Conservation (phyloP, 1,284 basidiomycete species). For the Ustilago vetiveriae region DNA sequence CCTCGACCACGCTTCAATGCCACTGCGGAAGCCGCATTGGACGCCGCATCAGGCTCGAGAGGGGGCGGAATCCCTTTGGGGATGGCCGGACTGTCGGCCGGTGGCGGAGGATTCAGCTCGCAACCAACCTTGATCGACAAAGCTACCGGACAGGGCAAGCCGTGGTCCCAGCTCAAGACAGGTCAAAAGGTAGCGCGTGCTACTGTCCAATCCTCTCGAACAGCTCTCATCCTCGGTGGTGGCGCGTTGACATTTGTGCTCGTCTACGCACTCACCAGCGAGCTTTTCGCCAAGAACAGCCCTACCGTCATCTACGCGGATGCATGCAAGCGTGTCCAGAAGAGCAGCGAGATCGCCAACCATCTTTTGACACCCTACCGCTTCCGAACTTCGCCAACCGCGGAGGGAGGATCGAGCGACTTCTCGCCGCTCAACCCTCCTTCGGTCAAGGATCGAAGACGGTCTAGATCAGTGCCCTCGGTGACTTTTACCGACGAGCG, state of each 20-base stretch:
- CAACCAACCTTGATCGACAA: slow-evolving; percentile 31
- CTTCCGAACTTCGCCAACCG: slow-evolving; percentile 50
- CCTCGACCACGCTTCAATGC: slow-evolving; percentile 37
- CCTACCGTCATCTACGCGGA: slow-evolving; percentile 87
- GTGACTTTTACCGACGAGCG: slow-evolving; percentile 37
- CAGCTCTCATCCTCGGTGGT: slow-evolving; percentile 81
- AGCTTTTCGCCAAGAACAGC: slow-evolving; percentile 90
- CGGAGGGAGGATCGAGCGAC: slow-evolving; percentile 28
- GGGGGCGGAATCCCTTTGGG: slow-evolving; percentile 37
- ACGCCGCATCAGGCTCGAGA: slow-evolving; percentile 26
- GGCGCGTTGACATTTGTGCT: slow-evolving; percentile 72
- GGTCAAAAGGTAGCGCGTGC: slow-evolving; percentile 85
- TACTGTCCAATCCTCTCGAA: slow-evolving; percentile 76
- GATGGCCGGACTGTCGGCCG: slow-evolving; percentile 28
- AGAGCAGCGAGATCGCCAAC: slow-evolving; percentile 71
- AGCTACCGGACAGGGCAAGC: slow-evolving; percentile 62
- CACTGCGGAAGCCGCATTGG: slow-evolving; percentile 43
- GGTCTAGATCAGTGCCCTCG: slow-evolving; percentile 50
- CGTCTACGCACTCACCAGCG: slow-evolving; percentile 83
- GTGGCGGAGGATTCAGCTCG: slow-evolving; percentile 13
- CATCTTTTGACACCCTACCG: slow-evolving; percentile 57
- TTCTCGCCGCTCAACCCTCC: slow-evolving; percentile 57
- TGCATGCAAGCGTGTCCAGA: slow-evolving; percentile 83
- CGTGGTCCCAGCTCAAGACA: slow-evolving; percentile 82
- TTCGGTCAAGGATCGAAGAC: slow-evolving; percentile 30